Evolutionary conservation across 768 basidiomycete species (phyloP).

Genomic region (Cantharellus anzutake): DNA sequence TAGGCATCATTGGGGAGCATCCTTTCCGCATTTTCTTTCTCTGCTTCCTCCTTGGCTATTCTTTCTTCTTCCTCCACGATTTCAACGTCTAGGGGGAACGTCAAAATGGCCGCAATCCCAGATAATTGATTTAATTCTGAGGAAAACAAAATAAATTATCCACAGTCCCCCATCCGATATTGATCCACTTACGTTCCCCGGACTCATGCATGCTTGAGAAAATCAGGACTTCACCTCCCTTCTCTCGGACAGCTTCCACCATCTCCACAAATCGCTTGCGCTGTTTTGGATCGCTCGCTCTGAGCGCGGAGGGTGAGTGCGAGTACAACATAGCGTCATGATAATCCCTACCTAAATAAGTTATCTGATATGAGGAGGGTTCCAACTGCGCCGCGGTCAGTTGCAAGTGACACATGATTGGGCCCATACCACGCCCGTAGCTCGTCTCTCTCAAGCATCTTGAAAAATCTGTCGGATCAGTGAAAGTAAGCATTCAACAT

Average conservation of each 20-base stretch:
- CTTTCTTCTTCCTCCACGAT: slow-evolving; percentile 82
- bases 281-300: slow-evolving; percentile 57
- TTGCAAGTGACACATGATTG: slow-evolving; percentile 79
- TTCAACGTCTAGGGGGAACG: slow-evolving; percentile 89
- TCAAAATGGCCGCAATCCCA: slow-evolving; percentile 87
- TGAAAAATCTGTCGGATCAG: slow-evolving; percentile 61
- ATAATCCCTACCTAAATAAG: slow-evolving; percentile 50
- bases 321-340: not conserved
- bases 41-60: slow-evolving; percentile 12
- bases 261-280: slow-evolving; percentile 73
- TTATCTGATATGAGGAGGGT: slow-evolving; percentile 89
- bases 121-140: slow-evolving; percentile 93
- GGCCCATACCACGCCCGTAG: slow-evolving; percentile 98
- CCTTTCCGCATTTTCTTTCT: too few relatives aligned
- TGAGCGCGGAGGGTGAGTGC: slow-evolving; percentile 15
- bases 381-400: slow-evolving; percentile 84
- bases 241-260: slow-evolving; percentile 74
- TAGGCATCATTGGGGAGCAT: too few relatives aligned
- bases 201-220: slow-evolving; percentile 99
- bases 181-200: slow-evolving; percentile 62
- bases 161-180: not conserved
- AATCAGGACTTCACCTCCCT: slow-evolving; percentile 84
- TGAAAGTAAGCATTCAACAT: not conserved
- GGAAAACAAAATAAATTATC: not conserved
- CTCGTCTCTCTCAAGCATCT: slow-evolving; percentile 89